Percentiles rank a stretch among this genome's conserved stretches.
phyloP scores from a whole-genome alignment of 1,284 basidiomycete species.

The Ustilago vetiveriae region DNA sequence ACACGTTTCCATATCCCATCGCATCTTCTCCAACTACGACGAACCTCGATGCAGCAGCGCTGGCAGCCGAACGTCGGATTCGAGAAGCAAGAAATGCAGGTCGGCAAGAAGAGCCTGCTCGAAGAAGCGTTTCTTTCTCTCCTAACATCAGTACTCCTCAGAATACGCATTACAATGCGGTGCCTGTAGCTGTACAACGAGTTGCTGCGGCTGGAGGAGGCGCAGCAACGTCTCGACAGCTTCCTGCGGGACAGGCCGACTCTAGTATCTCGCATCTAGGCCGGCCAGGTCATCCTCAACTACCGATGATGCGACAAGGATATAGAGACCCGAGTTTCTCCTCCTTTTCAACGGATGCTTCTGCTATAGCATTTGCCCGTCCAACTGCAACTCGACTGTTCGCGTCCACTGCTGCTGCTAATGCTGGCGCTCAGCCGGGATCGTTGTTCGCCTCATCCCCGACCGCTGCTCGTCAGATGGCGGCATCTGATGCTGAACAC shows the following conservation, averaged over 20 bases:
- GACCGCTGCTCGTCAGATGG: too few relatives aligned
- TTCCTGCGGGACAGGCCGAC: neutral
- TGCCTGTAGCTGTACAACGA: neutral
- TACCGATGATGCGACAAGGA: neutral
- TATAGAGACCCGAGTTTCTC: neutral
- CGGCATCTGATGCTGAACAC: neutral
- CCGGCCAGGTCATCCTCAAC: neutral
- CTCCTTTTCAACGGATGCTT: constrained; percentile 1
- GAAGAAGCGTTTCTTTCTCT: neutral
- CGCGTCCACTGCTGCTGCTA: neutral
- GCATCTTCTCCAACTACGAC: neutral
- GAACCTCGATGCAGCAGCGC: constrained; percentile 21
- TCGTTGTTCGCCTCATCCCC: neutral
- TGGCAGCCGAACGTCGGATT: constrained; percentile 17
- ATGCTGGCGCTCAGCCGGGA: neutral
- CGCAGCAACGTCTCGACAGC: neutral
- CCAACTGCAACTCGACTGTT: constrained; percentile 8
- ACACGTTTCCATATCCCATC: neutral
- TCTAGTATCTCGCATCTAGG: constrained; percentile 2
- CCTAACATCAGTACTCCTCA: constrained; percentile 3
- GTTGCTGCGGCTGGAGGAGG: neutral
- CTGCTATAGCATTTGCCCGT: neutral
- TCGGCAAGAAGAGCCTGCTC: neutral
- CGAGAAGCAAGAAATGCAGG: constrained; percentile 3
- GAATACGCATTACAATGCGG: neutral